Conservation (phyloP, 2,329 filamentous ascomycete genomes). For the Aspergillus tamarii region DNA sequence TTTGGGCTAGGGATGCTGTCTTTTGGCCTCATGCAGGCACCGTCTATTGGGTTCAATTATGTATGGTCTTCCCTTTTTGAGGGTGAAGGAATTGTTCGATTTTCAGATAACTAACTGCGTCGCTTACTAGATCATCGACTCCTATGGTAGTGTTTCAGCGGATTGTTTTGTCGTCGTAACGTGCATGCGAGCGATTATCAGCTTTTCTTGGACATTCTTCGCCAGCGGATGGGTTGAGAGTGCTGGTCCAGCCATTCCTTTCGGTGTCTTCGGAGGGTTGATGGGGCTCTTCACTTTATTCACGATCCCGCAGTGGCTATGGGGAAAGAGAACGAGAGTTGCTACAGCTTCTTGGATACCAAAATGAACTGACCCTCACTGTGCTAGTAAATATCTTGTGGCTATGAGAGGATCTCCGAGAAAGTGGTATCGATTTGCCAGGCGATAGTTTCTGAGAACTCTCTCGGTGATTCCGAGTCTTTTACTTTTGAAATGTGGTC, state of each 20-base stretch:
- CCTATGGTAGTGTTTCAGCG: constrained; percentile 50
- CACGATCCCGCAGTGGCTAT: constrained; percentile 12
- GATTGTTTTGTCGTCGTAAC: constrained; percentile 61
- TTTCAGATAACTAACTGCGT: neutral
- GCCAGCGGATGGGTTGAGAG: constrained; percentile 52
- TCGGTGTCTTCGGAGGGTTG: constrained; percentile 57
- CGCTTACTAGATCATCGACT: constrained; percentile 51
- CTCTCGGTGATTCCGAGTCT: too few relatives aligned
- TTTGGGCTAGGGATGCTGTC: constrained; percentile 16
- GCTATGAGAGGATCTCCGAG: too few relatives aligned
- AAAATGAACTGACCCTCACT: too few relatives aligned
- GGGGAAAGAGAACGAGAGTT: constrained; percentile 16
- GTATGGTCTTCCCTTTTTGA: neutral
- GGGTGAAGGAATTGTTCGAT: accelerated
- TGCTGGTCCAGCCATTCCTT: constrained; percentile 51
- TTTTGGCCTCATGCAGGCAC: constrained; percentile 18
- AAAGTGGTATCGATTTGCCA: too few relatives aligned
- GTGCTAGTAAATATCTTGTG: too few relatives aligned
- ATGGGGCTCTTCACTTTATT: constrained; percentile 54
- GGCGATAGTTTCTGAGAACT: too few relatives aligned
- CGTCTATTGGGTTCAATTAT: constrained; percentile 16
- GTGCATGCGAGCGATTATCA: constrained; percentile 52
- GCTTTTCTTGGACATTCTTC: constrained; percentile 61
- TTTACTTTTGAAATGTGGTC: too few relatives aligned
- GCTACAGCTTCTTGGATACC: constrained; percentile 14